Conservation (phyloP, 139 green algal genomes). For the Monoraphidium neglectum region DNA sequence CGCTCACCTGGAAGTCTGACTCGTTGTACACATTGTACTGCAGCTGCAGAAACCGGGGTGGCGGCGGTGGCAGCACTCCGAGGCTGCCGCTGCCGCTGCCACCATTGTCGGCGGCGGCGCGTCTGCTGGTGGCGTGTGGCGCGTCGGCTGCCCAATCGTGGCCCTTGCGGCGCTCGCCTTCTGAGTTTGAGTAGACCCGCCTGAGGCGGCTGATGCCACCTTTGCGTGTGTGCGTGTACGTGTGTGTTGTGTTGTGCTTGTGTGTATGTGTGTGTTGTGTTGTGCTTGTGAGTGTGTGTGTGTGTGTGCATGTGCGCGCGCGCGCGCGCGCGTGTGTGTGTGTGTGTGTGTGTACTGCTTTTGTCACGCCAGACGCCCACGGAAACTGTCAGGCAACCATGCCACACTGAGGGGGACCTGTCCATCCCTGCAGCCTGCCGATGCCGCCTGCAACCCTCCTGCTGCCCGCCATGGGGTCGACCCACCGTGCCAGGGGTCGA, state of each 20-base stretch:
- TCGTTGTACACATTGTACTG: slow-evolving; percentile 60
- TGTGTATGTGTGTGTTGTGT: background rate
- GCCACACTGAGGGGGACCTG: background rate
- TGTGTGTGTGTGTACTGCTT: background rate
- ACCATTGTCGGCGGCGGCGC: background rate
- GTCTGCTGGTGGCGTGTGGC: background rate
- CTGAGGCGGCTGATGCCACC: slow-evolving; percentile 13
- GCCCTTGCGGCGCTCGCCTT: background rate
- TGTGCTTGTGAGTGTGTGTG: background rate
- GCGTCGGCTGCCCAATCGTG: slow-evolving; percentile 19
- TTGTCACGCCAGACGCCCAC: background rate
- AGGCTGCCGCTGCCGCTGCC: background rate
- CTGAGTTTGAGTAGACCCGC: background rate
- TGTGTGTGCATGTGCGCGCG: too few relatives aligned
- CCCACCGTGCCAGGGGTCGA: slow-evolving; percentile 22
- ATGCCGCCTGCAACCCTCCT: background rate
- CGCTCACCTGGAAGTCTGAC: slow-evolving; percentile 34
- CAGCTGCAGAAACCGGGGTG: slow-evolving; percentile 31
- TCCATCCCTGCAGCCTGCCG: background rate
- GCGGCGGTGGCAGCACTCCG: background rate
- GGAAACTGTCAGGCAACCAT: background rate
- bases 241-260: background rate
- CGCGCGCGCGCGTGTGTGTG: background rate
- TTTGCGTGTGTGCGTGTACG: background rate
- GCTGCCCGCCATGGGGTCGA: background rate